A percentile compares a stretch with the other conserved stretches of the same genome.
Conservation (phyloP, 441 rosid species). For the Mallotus repandus region DNA sequence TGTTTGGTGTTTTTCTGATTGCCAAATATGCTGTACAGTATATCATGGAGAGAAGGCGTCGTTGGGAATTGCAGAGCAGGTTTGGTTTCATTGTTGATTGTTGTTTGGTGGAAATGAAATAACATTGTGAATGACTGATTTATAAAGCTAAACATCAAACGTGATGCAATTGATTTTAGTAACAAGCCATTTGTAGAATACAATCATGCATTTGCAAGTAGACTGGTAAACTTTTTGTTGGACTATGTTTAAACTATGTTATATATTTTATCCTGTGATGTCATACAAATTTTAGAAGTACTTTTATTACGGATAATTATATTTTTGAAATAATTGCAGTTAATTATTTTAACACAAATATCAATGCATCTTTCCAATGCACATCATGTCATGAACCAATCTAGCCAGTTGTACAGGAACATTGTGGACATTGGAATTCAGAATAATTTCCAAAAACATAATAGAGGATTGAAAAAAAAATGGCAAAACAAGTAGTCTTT, state of each 20-base stretch:
- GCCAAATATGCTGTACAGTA: constrained; percentile 45
- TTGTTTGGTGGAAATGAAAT: constrained; percentile 10
- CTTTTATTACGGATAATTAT: not conserved
- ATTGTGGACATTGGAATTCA: not conserved
- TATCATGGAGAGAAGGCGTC: constrained; percentile 54
- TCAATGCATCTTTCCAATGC: not conserved
- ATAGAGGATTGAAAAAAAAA: not conserved
- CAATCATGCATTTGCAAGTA: constrained; percentile 6
- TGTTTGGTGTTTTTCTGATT: constrained; percentile 45
- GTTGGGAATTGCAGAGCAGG: constrained; percentile 54
- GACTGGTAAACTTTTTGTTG: not conserved
- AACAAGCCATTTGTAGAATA: not conserved
- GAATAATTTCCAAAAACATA: not conserved
- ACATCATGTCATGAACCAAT: not conserved
- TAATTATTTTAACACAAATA: not conserved
- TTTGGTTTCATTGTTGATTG: constrained; percentile 18
- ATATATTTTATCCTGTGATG: not conserved
- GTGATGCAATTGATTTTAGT: not conserved
- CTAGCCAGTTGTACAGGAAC: not conserved
- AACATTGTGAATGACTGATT: not conserved
- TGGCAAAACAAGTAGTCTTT: not conserved
- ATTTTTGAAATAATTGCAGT: not conserved
- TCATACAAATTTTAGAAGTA: not conserved
- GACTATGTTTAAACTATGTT: not conserved
- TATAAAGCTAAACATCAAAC: not conserved